Evolutionary conservation across 2,329 filamentous ascomycete species (phyloP), one percentile per base, ranked within the genome.

Genomic region (Ceratocystis cacaofunesta): DNA sequence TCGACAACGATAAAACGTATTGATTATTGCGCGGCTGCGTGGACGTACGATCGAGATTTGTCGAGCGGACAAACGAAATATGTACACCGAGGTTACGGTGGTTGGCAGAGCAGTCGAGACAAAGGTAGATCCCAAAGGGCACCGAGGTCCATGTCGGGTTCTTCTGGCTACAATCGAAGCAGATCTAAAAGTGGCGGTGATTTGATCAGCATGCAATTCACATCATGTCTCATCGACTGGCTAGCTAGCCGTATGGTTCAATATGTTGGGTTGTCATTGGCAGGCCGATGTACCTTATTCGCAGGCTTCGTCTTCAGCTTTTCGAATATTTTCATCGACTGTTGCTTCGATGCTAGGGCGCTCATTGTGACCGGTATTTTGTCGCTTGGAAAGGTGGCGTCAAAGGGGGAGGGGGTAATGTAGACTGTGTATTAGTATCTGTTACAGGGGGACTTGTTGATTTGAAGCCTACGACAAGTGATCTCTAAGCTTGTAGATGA

Each of bases 71-170:
- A 80, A 99, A 99, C 71, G 92, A 96, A 77, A 99, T 96, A 78
- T 99, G 94, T 68, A 97, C 92, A 76, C 94, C 94, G 72, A 99
- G 86, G 76, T 97, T 97, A 71, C 94, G 88, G 77, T 99, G 94
- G 76, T 96, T 91, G 66, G 92, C 88, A 52, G 92, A 96, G 79
- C 94, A 99, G 78, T 99, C 94, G 72, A 99, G 87, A 74, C 94
- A 99, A 25, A 99, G 85, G 75, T 97, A 99, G 75, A 99, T 97
- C 73, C 90, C 94, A 69, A 99, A 91, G 10, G 92, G 92, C 41
- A 96, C 92, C 5, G 92, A 97, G 6, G 92, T 95, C 94, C 94
- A 99, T 67, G 94, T 97, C 68, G 94, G 94, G 74, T 96, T 96
- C 78, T 97, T 97, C 72, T 91, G 88, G 74, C 89, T 87, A 77